A percentile compares a stretch with the other conserved stretches of the same genome.
Conservation (phyloP, 176 grass and related monocot genomes). For the Rhynchospora tenuis region DNA sequence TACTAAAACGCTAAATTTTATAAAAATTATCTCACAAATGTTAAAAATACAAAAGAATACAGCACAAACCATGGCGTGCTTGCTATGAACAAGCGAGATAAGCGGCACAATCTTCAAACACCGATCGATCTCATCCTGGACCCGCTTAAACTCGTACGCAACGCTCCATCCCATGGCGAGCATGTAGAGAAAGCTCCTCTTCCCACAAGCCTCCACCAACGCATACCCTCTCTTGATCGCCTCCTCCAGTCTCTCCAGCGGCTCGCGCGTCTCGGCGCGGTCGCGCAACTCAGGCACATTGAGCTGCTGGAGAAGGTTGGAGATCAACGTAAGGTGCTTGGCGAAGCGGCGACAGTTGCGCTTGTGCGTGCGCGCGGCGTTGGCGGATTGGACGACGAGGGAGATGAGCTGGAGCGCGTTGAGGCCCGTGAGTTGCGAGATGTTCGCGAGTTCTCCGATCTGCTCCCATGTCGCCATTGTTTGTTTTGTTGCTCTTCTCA, state of each 20-base stretch:
- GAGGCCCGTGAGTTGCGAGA: constrained; percentile 42
- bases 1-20: neutral
- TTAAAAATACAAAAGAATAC: neutral
- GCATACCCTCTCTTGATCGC: constrained; percentile 40
- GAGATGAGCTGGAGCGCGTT: constrained; percentile 55
- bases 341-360: constrained; percentile 43
- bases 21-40: neutral
- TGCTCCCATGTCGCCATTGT: constrained; percentile 9
- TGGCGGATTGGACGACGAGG: constrained; percentile 54
- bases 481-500: neutral
- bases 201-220: constrained; percentile 40
- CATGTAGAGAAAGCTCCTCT: constrained; percentile 32
- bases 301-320: constrained; percentile 43
- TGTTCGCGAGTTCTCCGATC: constrained; percentile 22
- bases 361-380: constrained; percentile 44
- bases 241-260: constrained; percentile 31
- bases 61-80: neutral
- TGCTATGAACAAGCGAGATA: constrained; percentile 41
- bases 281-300: constrained; percentile 37
- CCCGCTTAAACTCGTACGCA: constrained; percentile 30
- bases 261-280: constrained; percentile 40
- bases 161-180: constrained; percentile 32
- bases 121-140: constrained; percentile 43
- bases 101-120: constrained; percentile 52
- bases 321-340: constrained; percentile 46